A percentile compares a stretch with the other conserved stretches of the same genome.
phyloP scores from a whole-genome alignment of 208 protist genomes.

The Wallacemonas rigidus region DNA sequence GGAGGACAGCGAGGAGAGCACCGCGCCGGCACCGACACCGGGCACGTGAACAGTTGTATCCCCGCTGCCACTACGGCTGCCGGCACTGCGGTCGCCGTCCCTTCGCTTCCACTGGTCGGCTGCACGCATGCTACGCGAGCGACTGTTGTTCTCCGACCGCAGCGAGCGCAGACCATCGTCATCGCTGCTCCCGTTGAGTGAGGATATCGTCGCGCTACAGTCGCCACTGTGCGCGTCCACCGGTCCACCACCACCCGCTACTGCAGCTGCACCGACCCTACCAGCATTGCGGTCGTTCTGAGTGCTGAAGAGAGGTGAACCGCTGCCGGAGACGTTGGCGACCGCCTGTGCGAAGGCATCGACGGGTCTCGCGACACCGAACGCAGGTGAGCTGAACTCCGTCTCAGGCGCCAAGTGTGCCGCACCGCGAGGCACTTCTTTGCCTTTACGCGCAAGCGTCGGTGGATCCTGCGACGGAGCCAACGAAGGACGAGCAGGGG shows the following conservation, averaged over 20 bases:
- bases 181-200: neutral
- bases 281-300: neutral
- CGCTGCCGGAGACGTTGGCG: neutral
- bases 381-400: neutral
- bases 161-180: neutral
- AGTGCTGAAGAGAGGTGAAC: neutral
- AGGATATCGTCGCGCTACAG: neutral
- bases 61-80: neutral
- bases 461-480: neutral
- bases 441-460: neutral
- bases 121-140: too few relatives aligned
- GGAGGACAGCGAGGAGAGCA: conserved; percentile 11
- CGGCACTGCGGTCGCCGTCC: neutral
- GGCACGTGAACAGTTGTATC: conserved; percentile 13
- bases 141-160: neutral
- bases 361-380: neutral
- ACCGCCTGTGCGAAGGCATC: conserved; percentile 10
- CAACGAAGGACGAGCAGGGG: neutral
- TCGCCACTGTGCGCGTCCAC: neutral
- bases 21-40: neutral
- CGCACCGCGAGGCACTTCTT: neutral
- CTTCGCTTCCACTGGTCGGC: too few relatives aligned
- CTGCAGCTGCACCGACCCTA: neutral
- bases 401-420: too few relatives aligned
- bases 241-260: too few relatives aligned